Percentiles rank a stretch among this genome's conserved stretches.
phyloP scores from a whole-genome alignment of 2,329 filamentous ascomycete species.

The Coleophoma crateriformis region DNA sequence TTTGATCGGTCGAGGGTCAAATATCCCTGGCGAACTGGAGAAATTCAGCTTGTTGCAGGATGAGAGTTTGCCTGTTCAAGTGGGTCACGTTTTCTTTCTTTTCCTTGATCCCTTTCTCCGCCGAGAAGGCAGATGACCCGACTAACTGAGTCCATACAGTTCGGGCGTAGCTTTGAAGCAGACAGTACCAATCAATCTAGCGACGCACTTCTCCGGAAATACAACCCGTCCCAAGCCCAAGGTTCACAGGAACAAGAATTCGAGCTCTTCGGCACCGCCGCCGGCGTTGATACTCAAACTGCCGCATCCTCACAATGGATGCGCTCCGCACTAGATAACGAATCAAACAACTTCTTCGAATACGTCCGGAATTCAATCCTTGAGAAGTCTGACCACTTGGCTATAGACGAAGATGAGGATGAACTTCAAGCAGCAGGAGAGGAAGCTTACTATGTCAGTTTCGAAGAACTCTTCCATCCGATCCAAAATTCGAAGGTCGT shows the following conservation, averaged over 20 bases:
- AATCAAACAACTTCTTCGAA: conserved; percentile 56
- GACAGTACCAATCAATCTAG: too few relatives aligned
- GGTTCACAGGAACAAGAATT: conserved; percentile 28
- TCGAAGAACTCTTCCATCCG: conserved; percentile 64
- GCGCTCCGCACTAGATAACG: conserved; percentile 46
- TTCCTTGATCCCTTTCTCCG: too few relatives aligned
- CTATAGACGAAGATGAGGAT: conserved; percentile 5
- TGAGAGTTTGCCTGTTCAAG: conserved; percentile 9
- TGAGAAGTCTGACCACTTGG: conserved; percentile 23
- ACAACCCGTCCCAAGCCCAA: too few relatives aligned
- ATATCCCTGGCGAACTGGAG: conserved; percentile 18
- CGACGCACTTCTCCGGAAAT: too few relatives aligned
- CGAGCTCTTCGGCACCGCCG: conserved; percentile 33
- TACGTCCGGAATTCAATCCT: conserved; percentile 46
- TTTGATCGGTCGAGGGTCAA: conserved; percentile 42
- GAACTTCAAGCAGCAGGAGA: not conserved
- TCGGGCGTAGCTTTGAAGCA: too few relatives aligned
- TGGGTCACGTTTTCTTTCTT: too few relatives aligned
- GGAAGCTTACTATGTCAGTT: conserved; percentile 45
- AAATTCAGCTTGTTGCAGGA: conserved; percentile 12
- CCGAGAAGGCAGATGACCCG: too few relatives aligned
- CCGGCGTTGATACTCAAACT: conserved; percentile 41
- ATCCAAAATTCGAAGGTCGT: conserved; percentile 45
- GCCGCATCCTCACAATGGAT: conserved; percentile 41
- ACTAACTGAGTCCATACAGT: too few relatives aligned